These are phyloP conservation scores for Neofusicoccum sp. DNA, from an alignment of 2,329 filamentous ascomycete species.

Conservation along the genomic window DNA sequence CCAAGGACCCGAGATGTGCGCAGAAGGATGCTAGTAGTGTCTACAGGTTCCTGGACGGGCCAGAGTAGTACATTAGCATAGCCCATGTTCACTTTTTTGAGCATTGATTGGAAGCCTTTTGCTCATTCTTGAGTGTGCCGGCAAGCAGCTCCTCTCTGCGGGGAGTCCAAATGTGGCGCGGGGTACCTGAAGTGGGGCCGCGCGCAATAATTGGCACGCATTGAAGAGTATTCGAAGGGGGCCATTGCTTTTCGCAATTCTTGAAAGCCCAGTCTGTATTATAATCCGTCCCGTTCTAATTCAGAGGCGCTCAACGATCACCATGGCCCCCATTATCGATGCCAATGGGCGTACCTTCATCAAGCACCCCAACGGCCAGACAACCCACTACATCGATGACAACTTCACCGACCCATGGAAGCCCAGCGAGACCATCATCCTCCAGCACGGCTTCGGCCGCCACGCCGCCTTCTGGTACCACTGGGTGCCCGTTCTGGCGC, in stretches of 20 bases:
- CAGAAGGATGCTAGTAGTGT: constrained; percentile 5
- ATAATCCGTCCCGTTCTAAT: not conserved
- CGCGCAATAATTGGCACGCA: too few relatives aligned
- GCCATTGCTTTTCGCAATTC: too few relatives aligned
- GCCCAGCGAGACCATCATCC: constrained; percentile 33
- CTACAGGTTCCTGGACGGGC: not conserved
- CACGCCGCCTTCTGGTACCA: constrained; percentile 37
- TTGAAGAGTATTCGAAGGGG: too few relatives aligned
- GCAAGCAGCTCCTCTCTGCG: not conserved
- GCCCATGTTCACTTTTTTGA: too few relatives aligned
- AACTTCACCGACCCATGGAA: constrained; percentile 34
- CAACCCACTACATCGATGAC: constrained; percentile 31
- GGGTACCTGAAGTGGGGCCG: not conserved
- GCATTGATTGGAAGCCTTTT: not conserved
- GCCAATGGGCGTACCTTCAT: constrained; percentile 28
- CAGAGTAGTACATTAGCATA: not conserved
- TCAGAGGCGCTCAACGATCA: not conserved
- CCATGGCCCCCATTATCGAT: constrained; percentile 18
- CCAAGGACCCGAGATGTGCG: constrained; percentile 24
- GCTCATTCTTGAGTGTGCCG: too few relatives aligned
- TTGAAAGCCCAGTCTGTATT: constrained; percentile 25
- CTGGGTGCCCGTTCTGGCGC: constrained; percentile 35
- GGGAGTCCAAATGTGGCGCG: not conserved
- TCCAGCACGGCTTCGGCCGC: constrained; percentile 39
- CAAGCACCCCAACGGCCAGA: constrained; percentile 30